Evolutionary conservation across 2,329 filamentous ascomycete genomes (phyloP), one percentile per base, ranked within the genome.

Genomic region (Microdochium nivale): DNA sequence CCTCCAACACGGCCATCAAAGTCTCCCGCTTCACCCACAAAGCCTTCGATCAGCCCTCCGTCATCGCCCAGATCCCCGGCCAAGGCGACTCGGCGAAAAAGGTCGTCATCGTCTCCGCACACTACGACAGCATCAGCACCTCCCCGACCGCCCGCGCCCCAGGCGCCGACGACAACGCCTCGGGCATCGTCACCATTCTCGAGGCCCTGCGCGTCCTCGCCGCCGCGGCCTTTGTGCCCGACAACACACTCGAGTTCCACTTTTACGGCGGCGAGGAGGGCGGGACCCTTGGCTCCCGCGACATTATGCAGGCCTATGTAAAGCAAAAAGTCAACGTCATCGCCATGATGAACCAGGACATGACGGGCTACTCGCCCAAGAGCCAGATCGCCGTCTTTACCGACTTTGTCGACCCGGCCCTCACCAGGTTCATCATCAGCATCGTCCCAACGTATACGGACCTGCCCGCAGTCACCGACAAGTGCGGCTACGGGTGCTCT

Each of bases 191-290:
- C 35, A 66, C 66, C 32, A 65, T 74, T 21, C 64, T 77, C 11
- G 73, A 76, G 56, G 64, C 72, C 4, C 61, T 77, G 23, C 66
- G 71, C 23, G 67, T 74, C 2, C 64, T 91, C 51, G 70, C 80
- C 3, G 71, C 60, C 47, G 57, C 75, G 19, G 86, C 85, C 33
- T 71, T 67, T 52, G 75, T 80, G 53, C 81, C 78, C 8, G 70
- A 79, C 54, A 90, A 92, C 66, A 90, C 87, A 0, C 69, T 94
- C 53, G 88, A 94, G 69, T 92, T 92, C 66, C 87, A 92, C 65
- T 94, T 87, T 87, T 92, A 91, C 67, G 84, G 83, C 3, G 88
- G 87, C 1, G 88, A 94, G 60, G 88, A 94, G 64, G 87, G 84
- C 9, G 88, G 88, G 14, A 73, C 94, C 43, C 78, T 92, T 1